Base-by-base conservation (phyloP, 768 basidiomycete species). In the Lentinula detonsa region DNA sequence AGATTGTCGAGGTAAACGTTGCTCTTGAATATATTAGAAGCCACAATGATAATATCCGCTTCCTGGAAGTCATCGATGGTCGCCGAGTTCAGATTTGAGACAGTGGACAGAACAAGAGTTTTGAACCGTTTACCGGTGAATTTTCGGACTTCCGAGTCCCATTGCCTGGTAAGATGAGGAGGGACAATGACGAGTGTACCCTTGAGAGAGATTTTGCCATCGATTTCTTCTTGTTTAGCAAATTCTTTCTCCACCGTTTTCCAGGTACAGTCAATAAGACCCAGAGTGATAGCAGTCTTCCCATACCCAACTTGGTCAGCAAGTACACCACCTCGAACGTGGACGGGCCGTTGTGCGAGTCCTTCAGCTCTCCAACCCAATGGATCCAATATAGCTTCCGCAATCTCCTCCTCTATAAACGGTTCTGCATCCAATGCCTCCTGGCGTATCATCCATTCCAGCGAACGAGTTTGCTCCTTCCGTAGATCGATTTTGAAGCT, bases 291-390 rank as follows among this genome's bases (percentile, higher is more conserved):
- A 21, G 94, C 95, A 0, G 95, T 98, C 76, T 98, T 98, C 16
- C 95, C 95, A 68, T 98, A 98, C 55, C 95, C 95, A 62, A 98
- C 95, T 75, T 95, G 90, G 67, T 98, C 95, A 11, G 95, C 95
- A 49, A 97, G 84, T 52, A 97, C 95, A 10, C 95, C 95, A 16
- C 95, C 95, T 59, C 91, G 82, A 45, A 97, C 75, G 62, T 74
- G 80, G 56, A 92, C 81, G 0, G 88, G 83, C 37, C 94, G 76
- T 65, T 90, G 85, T 3, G 91, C 94, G 45, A 91, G 87, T 43
- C 91, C 95, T 72, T 97, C 94, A n/a, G 92, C 93, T 65, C 93
- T 81, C 95, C 95, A 98, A 6, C 93, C 91, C 11, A 97, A 76
- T 56, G 93, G 86, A 62, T 86, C 88, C 3, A 95, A 78, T 50